A percentile compares a stretch with the other conserved stretches of the same genome.
Evolutionary conservation across 345 rosid species (phyloP).

Genomic region (Lagerstroemia speciosa): DNA sequence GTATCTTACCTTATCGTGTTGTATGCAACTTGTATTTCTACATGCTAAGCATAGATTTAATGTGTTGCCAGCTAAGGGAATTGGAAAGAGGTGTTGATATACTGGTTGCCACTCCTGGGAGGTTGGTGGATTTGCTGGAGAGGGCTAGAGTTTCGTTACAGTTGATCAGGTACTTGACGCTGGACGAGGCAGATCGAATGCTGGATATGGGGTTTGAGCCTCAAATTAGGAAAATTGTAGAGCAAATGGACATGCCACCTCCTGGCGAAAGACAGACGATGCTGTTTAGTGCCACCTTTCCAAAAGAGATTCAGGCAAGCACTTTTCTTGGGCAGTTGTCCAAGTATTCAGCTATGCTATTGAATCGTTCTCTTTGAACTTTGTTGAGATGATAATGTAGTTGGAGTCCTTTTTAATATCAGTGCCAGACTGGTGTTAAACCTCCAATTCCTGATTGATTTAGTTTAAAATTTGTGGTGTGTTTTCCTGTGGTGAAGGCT

Average conservation of each 20-base stretch:
- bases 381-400: background rate
- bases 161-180: conserved; percentile 81
- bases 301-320: conserved; percentile 87
- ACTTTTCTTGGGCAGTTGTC: background rate
- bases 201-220: conserved; percentile 99
- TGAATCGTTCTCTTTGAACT: background rate
- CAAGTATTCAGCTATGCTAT: background rate
- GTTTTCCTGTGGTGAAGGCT: background rate
- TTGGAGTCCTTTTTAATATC: background rate
- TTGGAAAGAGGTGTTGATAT: conserved; percentile 97
- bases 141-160: conserved; percentile 93
- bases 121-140: conserved; percentile 89
- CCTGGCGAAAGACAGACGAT: conserved; percentile 82
- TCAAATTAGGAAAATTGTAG: conserved; percentile 91
- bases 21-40: background rate
- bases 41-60: conserved; percentile 3
- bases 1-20: background rate
- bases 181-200: conserved; percentile 99
- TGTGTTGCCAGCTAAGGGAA: conserved; percentile 65
- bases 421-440: background rate
- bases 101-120: conserved; percentile 98
- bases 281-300: conserved; percentile 97
- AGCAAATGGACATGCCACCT: conserved; percentile 95
- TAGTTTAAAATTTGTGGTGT: background rate
- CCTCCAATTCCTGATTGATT: background rate